Evolutionary conservation across 306 rosid species (phyloP), one percentile per base, ranked within the genome.

Genomic region (Vigna unguiculata): DNA sequence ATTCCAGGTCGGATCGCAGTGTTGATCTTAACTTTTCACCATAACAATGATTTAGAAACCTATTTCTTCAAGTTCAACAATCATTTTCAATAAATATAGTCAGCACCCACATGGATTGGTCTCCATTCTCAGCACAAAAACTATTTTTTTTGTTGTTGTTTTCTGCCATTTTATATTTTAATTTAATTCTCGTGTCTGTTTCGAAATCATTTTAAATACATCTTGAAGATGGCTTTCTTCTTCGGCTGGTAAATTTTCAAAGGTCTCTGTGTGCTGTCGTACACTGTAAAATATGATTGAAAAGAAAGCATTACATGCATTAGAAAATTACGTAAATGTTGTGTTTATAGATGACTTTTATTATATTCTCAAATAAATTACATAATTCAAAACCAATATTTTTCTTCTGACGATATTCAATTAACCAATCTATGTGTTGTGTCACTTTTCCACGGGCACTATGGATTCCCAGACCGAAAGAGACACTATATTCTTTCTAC

Each of bases 41-140:
- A 22, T 32, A 7, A 16, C 51, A 36, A 21, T 13, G 22, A 48
- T 64, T 55, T 45, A 48, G 10, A 58, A 63, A 71, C 9, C 8
- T 32, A 17, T 51, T 6, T 41, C 9, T 52, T 61, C 21, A 40
- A 11, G 67, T 28, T 25, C 19, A 75, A 24, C 54, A 1, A 4
- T 9, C 74, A 19, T 71, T 63, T 65, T 77, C 78, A 63, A 63
- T 17, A 7, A 46, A 71, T 63, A 30, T 36, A 16, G 46, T 61
- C 68, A 73, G 69, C 70, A 41, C 64, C 32, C 83, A 83, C 80
- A 83, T 83, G 83, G 53, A 22, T 54, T 28, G 46, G 16, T 72
- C 20, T 17, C 49, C 7, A 43, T 46, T 24, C 32, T 76, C 22
- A 46, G 19, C 3, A 4, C 12, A 2, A 19, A 9, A 9, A 20